Base-by-base conservation (phyloP, 2,329 filamentous ascomycete species). In the Microdochium paspali region DNA sequence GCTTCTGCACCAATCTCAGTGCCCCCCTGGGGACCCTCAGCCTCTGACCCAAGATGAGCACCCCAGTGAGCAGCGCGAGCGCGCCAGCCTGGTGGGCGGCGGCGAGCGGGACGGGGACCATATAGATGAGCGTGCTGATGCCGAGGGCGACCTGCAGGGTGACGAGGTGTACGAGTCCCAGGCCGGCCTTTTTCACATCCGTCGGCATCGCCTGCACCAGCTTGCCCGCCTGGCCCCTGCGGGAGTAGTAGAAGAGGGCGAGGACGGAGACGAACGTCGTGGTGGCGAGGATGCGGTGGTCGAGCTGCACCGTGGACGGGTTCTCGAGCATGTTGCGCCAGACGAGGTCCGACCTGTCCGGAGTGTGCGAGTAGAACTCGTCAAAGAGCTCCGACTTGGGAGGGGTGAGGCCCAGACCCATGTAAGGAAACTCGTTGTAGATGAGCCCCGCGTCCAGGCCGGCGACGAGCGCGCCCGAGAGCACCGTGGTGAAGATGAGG, bases 321-420 rank as follows among this genome's bases (percentile, higher is more conserved):
- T 98, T 98, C 73, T 97, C 93, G 28, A 97, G 83, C 76, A 94
- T 86, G 69, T 98, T 98, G 60, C 93, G 84, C 93, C 93, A 98
- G 82, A 86, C 90, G 18, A 97, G 73, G 60, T 98, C 94, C 12
- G 82, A 84, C 39, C 78, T 73, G 62, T 95, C 89, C 35, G 84
- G 74, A 49, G 77, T 79, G 58, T 90, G 85, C 49, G 82, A 84
- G 76, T 96, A 96, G 70, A 89, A 94, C 31, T 79, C 73, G 60
- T 91, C 84, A 66, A 88, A 90, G 26, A 97, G 81, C 69, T 97
- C 91, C 10, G 80, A 75, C 60, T 77, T 80, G 1, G 91, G 91
- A 1, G 91, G 91, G 1, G 88, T 76, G 21, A 95, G 71, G 10
- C 90, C 89, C 3, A 80, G 67, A 9, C 93, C 93, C 93, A 98